Base-by-base conservation (phyloP, 2,329 filamentous ascomycete genomes). In the Leptosphaerulina australis region DNA sequence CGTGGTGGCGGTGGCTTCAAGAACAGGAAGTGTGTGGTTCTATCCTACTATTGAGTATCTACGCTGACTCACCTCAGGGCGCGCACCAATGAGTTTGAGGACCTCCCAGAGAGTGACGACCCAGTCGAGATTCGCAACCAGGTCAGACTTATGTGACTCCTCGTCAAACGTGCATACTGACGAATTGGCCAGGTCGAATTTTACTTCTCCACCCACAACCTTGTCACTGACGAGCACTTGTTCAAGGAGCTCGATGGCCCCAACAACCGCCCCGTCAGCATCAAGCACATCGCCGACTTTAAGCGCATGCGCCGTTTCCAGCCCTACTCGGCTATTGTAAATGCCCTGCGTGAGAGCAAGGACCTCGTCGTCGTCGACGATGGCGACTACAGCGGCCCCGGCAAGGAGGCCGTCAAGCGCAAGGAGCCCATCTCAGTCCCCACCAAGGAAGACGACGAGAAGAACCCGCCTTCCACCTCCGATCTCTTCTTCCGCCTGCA, bases 291-390 rank as follows among this genome's bases (percentile, higher is more conserved):
- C 60, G 85, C 87, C 80, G 86, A 79, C 41, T 99, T 99, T 82
- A 93, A 92, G 78, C 91, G 95, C 73, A 99, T 99, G 95, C 88
- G 86, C 61, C 88, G 87, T 66, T 99, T 97, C 83, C 86, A 94
- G 76, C 90, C 91, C 31, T 92, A 91, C 78, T 85, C 83, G 47
- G 87, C 88, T 48, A 83, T 99, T 33, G 86, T 97, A 53, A 85
- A 85, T 44, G 93, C 94, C 26, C 83, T 97, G 43, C 88, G 88
- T 73, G 83, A 88, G 17, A 94, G 90, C 77, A 80, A 82, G 22
- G 76, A 86, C 53, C 81, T 99, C 39, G 83, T 88, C 5, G 75
- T 97, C 45, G 81, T 83, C 46, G 90, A 94, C 44, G 84, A 91
- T 59, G 87, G 86, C 53, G 74, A 85, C 57, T 94, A 82, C 59